These are phyloP conservation scores for Exutisphaerella laricina DNA, from an alignment of 2,329 filamentous ascomycete species.

Conservation along the genomic window DNA sequence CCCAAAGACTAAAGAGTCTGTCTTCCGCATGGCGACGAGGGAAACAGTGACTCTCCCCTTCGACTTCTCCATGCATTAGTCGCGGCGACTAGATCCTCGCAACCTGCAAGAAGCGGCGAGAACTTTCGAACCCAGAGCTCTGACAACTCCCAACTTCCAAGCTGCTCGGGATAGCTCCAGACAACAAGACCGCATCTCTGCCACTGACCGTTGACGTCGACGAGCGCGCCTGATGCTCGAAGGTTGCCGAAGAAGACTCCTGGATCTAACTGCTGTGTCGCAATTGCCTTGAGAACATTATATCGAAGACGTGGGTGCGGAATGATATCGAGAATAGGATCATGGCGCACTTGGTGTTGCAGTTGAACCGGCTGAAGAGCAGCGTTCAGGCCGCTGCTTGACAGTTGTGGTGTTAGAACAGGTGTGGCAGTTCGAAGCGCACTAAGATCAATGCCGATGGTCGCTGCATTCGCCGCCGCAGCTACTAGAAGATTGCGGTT, in stretches of 20 bases:
- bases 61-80: slow-evolving; percentile 40
- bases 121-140: slow-evolving; percentile 38
- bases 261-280: slow-evolving; percentile 23
- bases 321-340: slow-evolving; percentile 28
- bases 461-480: slow-evolving; percentile 22
- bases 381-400: slow-evolving; percentile 13
- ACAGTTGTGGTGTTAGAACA: slow-evolving; percentile 15
- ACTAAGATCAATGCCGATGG: slow-evolving; percentile 19
- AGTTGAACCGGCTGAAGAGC: slow-evolving; percentile 24
- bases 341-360: slow-evolving; percentile 28
- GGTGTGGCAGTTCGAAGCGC: slow-evolving; percentile 18
- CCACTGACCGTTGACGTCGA: slow-evolving; percentile 21
- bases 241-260: slow-evolving; percentile 19
- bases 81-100: slow-evolving; percentile 34
- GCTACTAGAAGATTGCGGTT: slow-evolving; percentile 30
- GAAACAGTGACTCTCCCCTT: slow-evolving; percentile 29
- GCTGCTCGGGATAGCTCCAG: slow-evolving; percentile 39
- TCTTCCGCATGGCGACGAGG: too few relatives aligned
- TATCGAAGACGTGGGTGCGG: slow-evolving; percentile 27
- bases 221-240: slow-evolving; percentile 26
- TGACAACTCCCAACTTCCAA: slow-evolving; percentile 41
- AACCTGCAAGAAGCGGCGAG: slow-evolving; percentile 38
- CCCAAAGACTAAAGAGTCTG: too few relatives aligned
- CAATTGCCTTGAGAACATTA: slow-evolving; percentile 28
- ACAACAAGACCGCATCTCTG: slow-evolving; percentile 31